Conservation (phyloP, 148 eudicot species). For the Vaccinium vitisidaea region DNA sequence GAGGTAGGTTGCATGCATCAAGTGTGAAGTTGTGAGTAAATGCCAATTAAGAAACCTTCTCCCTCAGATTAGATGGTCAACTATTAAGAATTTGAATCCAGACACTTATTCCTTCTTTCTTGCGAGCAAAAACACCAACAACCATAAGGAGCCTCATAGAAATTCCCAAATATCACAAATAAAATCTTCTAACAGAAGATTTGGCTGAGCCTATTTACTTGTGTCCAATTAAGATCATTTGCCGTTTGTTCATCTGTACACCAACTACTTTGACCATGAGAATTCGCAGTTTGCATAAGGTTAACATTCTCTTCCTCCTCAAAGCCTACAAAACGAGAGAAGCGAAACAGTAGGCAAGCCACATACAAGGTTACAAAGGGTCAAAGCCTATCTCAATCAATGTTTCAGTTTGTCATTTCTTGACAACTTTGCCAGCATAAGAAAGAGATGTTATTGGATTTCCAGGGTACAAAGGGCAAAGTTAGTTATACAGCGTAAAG, state of each 20-base stretch:
- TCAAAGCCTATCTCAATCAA: background rate
- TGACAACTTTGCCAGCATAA: background rate
- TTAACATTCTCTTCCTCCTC: background rate
- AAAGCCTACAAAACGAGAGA: background rate
- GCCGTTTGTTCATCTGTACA: background rate
- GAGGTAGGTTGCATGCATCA: background rate
- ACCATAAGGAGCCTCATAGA: background rate
- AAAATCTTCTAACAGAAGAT: background rate
- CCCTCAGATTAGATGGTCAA: background rate
- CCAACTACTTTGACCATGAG: background rate
- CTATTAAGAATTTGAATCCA: background rate
- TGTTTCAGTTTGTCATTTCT: background rate
- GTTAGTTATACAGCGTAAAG: background rate
- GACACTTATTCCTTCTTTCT: background rate
- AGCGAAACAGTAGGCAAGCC: slow-evolving; percentile 2
- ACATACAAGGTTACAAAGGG: slow-evolving; percentile 5
- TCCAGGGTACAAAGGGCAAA: background rate
- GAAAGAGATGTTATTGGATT: background rate
- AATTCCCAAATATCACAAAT: background rate
- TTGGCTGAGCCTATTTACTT: background rate
- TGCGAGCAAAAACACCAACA: background rate
- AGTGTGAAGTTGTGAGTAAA: background rate
- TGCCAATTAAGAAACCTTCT: background rate
- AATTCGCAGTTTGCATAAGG: background rate
- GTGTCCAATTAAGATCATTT: background rate